These are phyloP conservation scores for Fusarium nisikadoi DNA, from an alignment of 2,329 filamentous ascomycete species.

Conservation along the genomic window DNA sequence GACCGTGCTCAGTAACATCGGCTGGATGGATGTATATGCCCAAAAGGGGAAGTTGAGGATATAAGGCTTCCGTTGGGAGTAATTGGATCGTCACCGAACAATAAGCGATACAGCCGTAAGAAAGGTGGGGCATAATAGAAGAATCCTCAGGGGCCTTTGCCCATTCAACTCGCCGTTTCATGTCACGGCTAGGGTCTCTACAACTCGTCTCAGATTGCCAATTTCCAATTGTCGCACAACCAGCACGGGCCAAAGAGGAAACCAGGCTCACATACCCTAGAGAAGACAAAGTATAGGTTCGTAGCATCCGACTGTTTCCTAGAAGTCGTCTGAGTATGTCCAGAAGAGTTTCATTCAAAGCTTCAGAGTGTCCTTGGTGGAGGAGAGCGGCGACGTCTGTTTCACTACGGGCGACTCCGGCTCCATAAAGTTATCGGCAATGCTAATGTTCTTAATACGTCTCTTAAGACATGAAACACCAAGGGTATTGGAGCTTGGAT, in stretches of 20 bases:
- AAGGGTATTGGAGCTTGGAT: constrained; percentile 5
- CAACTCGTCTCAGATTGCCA: constrained; percentile 43
- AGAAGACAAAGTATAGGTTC: neutral
- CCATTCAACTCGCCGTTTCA: constrained; percentile 39
- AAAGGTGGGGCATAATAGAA: constrained; percentile 1
- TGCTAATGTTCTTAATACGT: constrained; percentile 31
- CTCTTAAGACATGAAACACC: constrained; percentile 30
- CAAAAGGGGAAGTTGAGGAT: constrained; percentile 10
- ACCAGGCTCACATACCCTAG: constrained; percentile 17
- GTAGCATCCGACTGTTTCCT: neutral
- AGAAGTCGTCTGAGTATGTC: neutral
- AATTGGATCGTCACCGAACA: constrained; percentile 2
- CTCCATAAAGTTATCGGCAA: constrained; percentile 27
- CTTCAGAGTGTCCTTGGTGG: constrained; percentile 2
- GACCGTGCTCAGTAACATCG: neutral
- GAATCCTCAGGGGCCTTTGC: constrained; percentile 20
- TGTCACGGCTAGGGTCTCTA: constrained; percentile 26
- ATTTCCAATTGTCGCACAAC: constrained; percentile 36
- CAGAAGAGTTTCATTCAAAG: constrained; percentile 18
- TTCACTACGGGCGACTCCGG: constrained; percentile 23
- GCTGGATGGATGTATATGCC: constrained; percentile 3
- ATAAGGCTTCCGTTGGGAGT: neutral
- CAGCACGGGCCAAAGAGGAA: constrained; percentile 13
- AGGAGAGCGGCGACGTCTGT: constrained; percentile 5
- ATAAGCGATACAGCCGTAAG: constrained; percentile 1